These are phyloP conservation scores for Chlamydomonas sphaeroides DNA, from an alignment of 139 green algal species.

Conservation along the genomic window DNA sequence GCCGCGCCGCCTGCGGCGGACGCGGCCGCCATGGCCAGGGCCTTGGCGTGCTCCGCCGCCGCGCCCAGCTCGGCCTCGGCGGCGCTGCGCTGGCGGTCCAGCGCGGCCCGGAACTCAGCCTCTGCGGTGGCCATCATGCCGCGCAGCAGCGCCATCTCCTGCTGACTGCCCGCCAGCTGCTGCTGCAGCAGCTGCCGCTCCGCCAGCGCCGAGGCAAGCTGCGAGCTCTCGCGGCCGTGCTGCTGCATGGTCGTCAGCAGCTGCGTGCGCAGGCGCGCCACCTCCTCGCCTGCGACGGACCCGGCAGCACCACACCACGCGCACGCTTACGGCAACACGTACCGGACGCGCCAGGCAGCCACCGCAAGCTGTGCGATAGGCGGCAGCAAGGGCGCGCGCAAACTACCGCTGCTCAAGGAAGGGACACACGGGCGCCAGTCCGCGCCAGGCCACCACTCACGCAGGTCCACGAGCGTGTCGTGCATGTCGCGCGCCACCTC, in stretches of 20 bases:
- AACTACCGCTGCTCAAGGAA: too few relatives aligned
- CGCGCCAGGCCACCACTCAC: too few relatives aligned
- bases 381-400: too few relatives aligned
- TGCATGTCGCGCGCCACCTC: constrained; percentile 34
- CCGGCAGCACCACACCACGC: too few relatives aligned
- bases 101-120: constrained; percentile 22
- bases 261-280: constrained; percentile 13
- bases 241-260: constrained; percentile 19
- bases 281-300: constrained; percentile 22
- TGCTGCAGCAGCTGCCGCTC: constrained; percentile 35
- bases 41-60: constrained; percentile 28
- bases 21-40: constrained; percentile 18
- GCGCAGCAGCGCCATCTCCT: constrained; percentile 31
- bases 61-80: constrained; percentile 17
- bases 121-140: constrained; percentile 28
- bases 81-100: constrained; percentile 18
- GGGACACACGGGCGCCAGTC: too few relatives aligned
- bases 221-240: neutral
- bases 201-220: neutral
- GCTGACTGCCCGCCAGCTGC: constrained; percentile 21
- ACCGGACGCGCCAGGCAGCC: too few relatives aligned
- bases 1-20: neutral
- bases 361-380: too few relatives aligned
- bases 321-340: too few relatives aligned
- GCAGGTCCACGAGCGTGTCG: constrained; percentile 26